Evolutionary conservation across 1,284 basidiomycete genomes (phyloP), one percentile per base, ranked within the genome.

Genomic region (Termitomyces sp.): DNA sequence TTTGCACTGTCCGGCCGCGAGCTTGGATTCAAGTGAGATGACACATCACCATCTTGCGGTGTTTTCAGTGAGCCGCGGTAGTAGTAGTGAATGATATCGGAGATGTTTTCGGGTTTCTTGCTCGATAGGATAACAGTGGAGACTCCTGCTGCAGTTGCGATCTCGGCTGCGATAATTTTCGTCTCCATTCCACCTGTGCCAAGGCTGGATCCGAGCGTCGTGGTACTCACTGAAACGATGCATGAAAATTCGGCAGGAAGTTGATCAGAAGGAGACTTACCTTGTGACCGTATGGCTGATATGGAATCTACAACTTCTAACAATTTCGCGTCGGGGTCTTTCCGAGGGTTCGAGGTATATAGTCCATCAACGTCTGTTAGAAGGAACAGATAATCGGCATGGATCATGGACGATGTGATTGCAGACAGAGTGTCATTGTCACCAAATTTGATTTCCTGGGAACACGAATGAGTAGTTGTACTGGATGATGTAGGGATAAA

Each of bases 101-200:
- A 81, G 54, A 98, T 89, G 63, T 84, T 85, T 44, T 82, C 76
- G 0, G 94, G 92, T 42, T 83, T 80, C 62, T 84, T 90, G 68
- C 91, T 92, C 33, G 90, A 89, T 48, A 87, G 84, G 63, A 99
- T 92, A 43, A 98, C 81, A 0, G 96, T 98, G 0, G 92, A 88
- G n/a, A 97, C 94, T 4, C 97, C 96, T 0, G 95, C 96, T 0
- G 88, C 94, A 0, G 92, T 97, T 0, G 96, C 95, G 13, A 99
- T 91, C 68, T 99, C 97, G 0, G 97, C 96, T 1, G 96, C 96
- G 59, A 99, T 97, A 57, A 99, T 83, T 68, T 99, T 99, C 5
- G 97, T 99, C 73, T 97, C 94, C 97, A 99, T 99, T 5, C 97
- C 97, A 1, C 96, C 97, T 1, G 97, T 99, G 0, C 96, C 97